Evolutionary conservation across 208 protist genomes (phyloP).

Genomic region (Novymonas esmeraldas): DNA sequence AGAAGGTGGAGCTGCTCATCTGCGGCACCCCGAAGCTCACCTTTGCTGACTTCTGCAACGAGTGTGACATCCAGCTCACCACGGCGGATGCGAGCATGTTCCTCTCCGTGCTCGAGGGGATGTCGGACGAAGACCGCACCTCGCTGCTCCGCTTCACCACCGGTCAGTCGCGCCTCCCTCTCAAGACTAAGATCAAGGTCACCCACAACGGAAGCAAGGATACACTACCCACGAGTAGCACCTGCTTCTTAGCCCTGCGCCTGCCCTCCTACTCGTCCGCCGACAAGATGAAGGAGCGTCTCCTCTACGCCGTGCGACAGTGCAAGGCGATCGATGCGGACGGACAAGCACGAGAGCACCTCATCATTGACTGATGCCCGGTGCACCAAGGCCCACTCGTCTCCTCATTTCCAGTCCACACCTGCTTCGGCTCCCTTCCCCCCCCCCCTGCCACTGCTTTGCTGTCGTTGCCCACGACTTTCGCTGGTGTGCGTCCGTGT

Average conservation of each 20-base stretch:
- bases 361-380: conserved; percentile 40
- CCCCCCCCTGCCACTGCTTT: not conserved
- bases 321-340: conserved; percentile 96
- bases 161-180: conserved; percentile 83
- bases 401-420: not conserved
- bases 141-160: conserved; percentile 89
- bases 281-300: conserved; percentile 88
- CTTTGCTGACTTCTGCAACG: conserved; percentile 69
- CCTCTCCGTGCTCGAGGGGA: conserved; percentile 65
- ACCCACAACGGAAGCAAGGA: conserved; percentile 69
- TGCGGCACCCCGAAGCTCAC: conserved; percentile 83
- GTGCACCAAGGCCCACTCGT: not conserved
- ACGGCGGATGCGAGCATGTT: conserved; percentile 68
- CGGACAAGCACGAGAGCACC: conserved; percentile 80
- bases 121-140: conserved; percentile 86
- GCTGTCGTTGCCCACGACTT: not conserved
- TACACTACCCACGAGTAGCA: conserved; percentile 90
- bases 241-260: conserved; percentile 95
- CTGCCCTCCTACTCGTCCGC: conserved; percentile 89
- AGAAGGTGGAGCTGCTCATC: conserved; percentile 81
- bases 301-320: conserved; percentile 95
- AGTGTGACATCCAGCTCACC: conserved; percentile 79
- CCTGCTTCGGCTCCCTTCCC: not conserved
- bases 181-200: conserved; percentile 89
- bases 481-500: not conserved